These are phyloP conservation scores for Rhizoclosmatium globosum DNA, from an alignment of 192 early-diverging fungal genomes.

Conservation along the genomic window DNA sequence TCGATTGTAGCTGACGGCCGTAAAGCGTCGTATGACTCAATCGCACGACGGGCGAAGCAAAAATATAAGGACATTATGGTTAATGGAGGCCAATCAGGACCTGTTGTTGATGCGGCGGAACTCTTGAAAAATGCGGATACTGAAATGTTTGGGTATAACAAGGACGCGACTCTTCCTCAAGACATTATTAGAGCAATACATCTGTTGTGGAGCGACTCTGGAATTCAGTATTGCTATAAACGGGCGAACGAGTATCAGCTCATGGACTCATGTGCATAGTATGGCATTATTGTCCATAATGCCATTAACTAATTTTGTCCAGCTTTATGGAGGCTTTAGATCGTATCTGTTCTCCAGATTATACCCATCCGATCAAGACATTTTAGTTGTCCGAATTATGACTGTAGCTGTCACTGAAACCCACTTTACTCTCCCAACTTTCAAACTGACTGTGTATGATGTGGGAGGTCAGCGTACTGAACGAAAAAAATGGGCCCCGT, in stretches of 20 bases:
- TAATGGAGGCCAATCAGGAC: slow-evolving; percentile 39
- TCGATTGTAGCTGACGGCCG: neutral
- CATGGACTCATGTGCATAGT: slow-evolving; percentile 55
- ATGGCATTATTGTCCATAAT: slow-evolving; percentile 7
- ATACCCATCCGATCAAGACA: slow-evolving; percentile 72
- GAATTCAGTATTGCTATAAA: slow-evolving; percentile 44
- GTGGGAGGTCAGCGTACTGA: slow-evolving; percentile 71
- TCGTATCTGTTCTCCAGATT: slow-evolving; percentile 56
- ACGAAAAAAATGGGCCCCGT: slow-evolving; percentile 68
- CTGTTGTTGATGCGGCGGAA: neutral
- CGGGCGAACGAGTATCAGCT: slow-evolving; percentile 49
- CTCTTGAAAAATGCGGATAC: slow-evolving; percentile 2
- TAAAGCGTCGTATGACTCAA: neutral
- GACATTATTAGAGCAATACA: slow-evolving; percentile 8
- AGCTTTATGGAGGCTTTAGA: slow-evolving; percentile 47
- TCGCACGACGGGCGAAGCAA: slow-evolving; percentile 59
- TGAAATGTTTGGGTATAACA: slow-evolving; percentile 34
- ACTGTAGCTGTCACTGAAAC: slow-evolving; percentile 74
- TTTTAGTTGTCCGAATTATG: slow-evolving; percentile 69
- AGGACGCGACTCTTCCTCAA: slow-evolving; percentile 40
- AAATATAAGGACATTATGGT: slow-evolving; percentile 76
- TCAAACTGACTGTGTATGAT: slow-evolving; percentile 62
- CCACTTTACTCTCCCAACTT: slow-evolving; percentile 52
- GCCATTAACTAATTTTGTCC: neutral
- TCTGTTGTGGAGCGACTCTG: slow-evolving; percentile 48